Evolutionary conservation across 2,329 filamentous ascomycete genomes (phyloP), one percentile per base, ranked within the genome.

Genomic region (Hypomyces rosellus): DNA sequence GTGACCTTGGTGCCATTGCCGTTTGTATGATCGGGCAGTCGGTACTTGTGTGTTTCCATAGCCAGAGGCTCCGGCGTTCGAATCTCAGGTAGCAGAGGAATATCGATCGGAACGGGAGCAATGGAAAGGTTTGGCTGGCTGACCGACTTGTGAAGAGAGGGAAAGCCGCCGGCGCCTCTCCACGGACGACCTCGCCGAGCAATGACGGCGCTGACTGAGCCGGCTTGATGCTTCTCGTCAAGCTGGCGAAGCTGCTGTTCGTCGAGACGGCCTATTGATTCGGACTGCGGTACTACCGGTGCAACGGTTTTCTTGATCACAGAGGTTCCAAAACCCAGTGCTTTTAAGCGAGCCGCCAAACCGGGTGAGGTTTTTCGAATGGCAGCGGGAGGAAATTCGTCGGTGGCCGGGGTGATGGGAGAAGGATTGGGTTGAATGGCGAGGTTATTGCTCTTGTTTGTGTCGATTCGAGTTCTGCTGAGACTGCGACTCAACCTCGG

Each of bases 31-130:
- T 89, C 85, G 50, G 86, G 85, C 64, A 89, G 70, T 41, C 82
- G 79, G 64, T 88, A 89, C 67, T 89, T 89, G 63, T 86, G 78
- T 50, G 80, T 84, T 68, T 89, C 86, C 77, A 86, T 83, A 57
- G 78, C 77, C 66, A 82, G 61, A 51, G 74, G 74, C 48, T 74
- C 70, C 14, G 70, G 61, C 34, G 70, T 69, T 59, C 63, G 71
- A 65, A 76, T 84, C 69, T 79, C 75, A 37, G 77, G 77, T 44
- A 81, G 67, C 45, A 58, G 69, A 59, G 54, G 71, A 40, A 61
- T 53, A 54, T 67, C 64, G 56, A 61, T 57, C 55, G 59, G 54
- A 55, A 63, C 56, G 36, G 63, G 55, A 22, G 58, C 50, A 38
- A 54, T 49, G 48, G 59, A 59, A 40, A 57, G 53, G 46, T 51